Evolutionary conservation across 345 rosid species (phyloP).

Genomic region (Gossypium arboreum): DNA sequence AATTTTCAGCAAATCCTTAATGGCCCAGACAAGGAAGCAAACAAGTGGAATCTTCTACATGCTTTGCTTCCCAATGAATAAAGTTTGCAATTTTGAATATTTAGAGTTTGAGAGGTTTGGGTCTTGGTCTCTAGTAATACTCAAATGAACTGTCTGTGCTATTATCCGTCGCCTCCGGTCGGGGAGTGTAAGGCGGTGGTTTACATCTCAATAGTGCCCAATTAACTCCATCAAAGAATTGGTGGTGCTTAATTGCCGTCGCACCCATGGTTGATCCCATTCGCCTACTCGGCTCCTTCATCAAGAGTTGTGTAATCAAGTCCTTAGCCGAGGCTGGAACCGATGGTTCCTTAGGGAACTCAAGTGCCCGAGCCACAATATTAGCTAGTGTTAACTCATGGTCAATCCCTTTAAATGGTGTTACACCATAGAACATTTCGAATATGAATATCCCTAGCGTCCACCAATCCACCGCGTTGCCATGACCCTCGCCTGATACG

Average conservation of each 20-base stretch:
- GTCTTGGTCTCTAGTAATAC: slow-evolving; percentile 28
- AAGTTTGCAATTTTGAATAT: neutral
- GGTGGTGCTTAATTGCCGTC: slow-evolving; percentile 44
- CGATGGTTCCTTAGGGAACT: slow-evolving; percentile 54
- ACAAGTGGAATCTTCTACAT: neutral
- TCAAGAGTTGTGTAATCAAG: slow-evolving; percentile 45
- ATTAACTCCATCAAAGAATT: slow-evolving; percentile 47
- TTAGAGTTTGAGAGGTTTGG: neutral
- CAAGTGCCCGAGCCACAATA: slow-evolving; percentile 61
- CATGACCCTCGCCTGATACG: slow-evolving; percentile 60
- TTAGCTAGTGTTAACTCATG: slow-evolving; percentile 56
- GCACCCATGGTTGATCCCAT: slow-evolving; percentile 64
- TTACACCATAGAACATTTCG: slow-evolving; percentile 50
- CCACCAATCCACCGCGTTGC: slow-evolving; percentile 76
- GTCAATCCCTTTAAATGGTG: slow-evolving; percentile 55
- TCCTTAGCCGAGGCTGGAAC: slow-evolving; percentile 45
- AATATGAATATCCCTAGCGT: slow-evolving; percentile 56
- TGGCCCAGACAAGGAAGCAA: too few species aligned
- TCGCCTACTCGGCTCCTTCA: slow-evolving; percentile 46
- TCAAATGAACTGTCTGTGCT: slow-evolving; percentile 31
- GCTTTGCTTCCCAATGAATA: too few species aligned
- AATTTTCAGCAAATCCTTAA: too few species aligned
- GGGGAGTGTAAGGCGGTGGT: slow-evolving; percentile 46
- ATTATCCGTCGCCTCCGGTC: neutral
- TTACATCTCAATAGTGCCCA: slow-evolving; percentile 63